These are phyloP conservation scores for Hygrocybe punicea DNA, from an alignment of 768 basidiomycete genomes.

Conservation along the genomic window DNA sequence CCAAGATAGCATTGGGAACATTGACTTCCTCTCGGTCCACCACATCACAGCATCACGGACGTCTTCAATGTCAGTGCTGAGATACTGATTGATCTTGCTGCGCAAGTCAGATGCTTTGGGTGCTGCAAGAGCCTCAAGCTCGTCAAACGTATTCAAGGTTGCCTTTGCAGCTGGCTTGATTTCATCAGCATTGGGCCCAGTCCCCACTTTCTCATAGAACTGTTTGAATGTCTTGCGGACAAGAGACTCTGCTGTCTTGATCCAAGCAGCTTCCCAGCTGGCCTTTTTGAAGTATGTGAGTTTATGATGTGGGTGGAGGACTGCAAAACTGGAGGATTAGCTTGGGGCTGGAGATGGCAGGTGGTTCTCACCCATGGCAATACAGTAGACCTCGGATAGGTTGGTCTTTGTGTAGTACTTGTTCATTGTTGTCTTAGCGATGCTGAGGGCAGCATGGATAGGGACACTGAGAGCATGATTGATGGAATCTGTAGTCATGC, in stretches of 20 bases:
- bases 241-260: conserved; percentile 18
- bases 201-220: neutral
- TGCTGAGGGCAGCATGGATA: conserved; percentile 19
- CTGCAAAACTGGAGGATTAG: conserved; percentile 8
- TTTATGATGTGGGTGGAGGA: conserved; percentile 31
- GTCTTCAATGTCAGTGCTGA: conserved; percentile 2
- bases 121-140: neutral
- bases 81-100: conserved; percentile 12
- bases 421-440: conserved; percentile 30
- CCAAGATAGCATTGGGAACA: conserved; percentile 17
- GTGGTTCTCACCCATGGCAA: conserved; percentile 32
- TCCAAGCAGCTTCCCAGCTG: conserved; percentile 26
- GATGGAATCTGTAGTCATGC: conserved; percentile 16
- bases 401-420: conserved; percentile 32
- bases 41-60: conserved; percentile 5
- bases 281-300: conserved; percentile 25
- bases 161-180: neutral
- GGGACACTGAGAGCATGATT: conserved; percentile 7
- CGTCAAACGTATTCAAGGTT: conserved; percentile 12
- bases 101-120: conserved; percentile 1
- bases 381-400: conserved; percentile 28
- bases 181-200: neutral
- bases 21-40: conserved; percentile 6
- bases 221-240: conserved; percentile 7
- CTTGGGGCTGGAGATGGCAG: neutral